Base-by-base conservation (phyloP, 2,329 filamentous ascomycete genomes). In the Diaporthe citri region DNA sequence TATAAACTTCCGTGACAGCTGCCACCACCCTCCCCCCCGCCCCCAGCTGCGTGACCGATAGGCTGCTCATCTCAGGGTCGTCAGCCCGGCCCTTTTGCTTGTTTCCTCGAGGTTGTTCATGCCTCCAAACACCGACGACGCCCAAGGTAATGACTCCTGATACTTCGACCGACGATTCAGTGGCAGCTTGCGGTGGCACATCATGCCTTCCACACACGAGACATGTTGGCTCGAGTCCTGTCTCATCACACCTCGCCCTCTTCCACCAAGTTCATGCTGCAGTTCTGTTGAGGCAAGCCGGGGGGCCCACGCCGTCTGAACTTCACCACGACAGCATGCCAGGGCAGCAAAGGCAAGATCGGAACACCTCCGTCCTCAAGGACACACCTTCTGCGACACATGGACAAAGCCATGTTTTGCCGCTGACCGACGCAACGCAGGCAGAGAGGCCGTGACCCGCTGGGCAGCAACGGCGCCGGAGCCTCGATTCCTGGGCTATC, bases 221-320 rank as follows among this genome's bases (percentile, higher is more conserved):
- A 69, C 64, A 69, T 39, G 46, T 22, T 7, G n/a, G 7, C 46
- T 41, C 46, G 22, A 55, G 31, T 51, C 20, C 46, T 55, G 64
- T 69, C 64, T 69, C 64, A 69, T 55, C 64, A 69, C 48, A 41
- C n/a, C 48, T 69, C 64, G 48, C 46, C 48, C 64, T 69, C 39
- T 34, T 55, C 7, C 25, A 8, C 5, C 34, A 41, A 41, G 6
- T 41, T 41, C 48, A 69, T 69, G 64, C 64, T 52, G 22, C 34
- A 22, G 5, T 4, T 52, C 22, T 64, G 57, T 12, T 12, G 31
- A 25, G 43, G 17, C 3, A 10, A 4, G 17, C 48, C 48, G 12
- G 48, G 64, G 64, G n/a, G 4, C 64, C 64, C 48, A 69, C 13
- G 48, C 64, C 64, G 48, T 69, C 64, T 31, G 64, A 69, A 69